Evolutionary conservation across 306 rosid genomes (phyloP).

Genomic region (Quercus gilva): DNA sequence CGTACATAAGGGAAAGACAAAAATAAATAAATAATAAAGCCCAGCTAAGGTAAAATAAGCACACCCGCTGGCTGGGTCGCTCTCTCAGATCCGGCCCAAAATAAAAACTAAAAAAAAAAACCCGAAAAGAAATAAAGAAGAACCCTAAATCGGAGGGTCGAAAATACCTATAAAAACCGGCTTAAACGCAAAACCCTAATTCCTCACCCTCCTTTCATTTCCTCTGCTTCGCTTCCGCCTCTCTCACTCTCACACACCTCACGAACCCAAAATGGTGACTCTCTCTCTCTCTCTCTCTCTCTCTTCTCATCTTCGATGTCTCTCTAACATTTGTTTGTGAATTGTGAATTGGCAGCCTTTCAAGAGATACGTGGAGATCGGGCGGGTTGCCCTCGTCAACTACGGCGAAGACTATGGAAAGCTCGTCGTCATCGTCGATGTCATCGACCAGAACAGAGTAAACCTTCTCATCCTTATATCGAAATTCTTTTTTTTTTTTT

Average conservation of each 20-base stretch:
- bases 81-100: too few species aligned
- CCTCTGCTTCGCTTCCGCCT: not conserved
- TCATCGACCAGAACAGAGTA: constrained; percentile 87
- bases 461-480: not conserved
- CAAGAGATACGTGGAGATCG: constrained; percentile 94
- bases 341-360: constrained; percentile 52
- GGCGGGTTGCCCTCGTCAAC: constrained; percentile 89
- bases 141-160: constrained; percentile 7
- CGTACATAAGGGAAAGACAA: too few species aligned
- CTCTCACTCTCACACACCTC: constrained; percentile 9
- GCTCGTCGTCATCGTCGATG: constrained; percentile 93
- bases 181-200: constrained; percentile 23
- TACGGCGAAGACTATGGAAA: constrained; percentile 84
- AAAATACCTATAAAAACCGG: not conserved
- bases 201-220: not conserved
- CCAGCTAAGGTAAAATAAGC: too few species aligned
- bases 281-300: not conserved
- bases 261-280: constrained; percentile 47
- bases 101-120: too few species aligned
- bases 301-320: not conserved
- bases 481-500: too few species aligned
- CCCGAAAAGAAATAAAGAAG: not conserved
- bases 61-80: too few species aligned
- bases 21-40: accelerated
- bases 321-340: not conserved